Percentiles rank a stretch among this genome's conserved stretches.
Evolutionary conservation across 1,284 basidiomycete genomes (phyloP).

Genomic region (Ceratobasidium sp.): DNA sequence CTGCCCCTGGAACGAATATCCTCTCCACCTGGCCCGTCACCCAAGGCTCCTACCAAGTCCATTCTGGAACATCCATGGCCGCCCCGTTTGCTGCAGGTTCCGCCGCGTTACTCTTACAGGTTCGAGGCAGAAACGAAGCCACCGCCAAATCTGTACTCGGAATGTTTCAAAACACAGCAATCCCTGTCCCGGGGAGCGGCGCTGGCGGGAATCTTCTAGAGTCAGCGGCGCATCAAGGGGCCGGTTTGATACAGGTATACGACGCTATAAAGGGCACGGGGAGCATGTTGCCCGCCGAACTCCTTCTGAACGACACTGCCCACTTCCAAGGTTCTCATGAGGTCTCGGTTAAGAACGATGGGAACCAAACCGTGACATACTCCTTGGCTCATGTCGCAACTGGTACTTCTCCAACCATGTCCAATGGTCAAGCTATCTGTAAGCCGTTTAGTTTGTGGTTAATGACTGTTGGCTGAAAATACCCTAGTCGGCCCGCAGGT

Average conservation of each 20-base stretch:
- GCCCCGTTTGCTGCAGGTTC: constrained; percentile 71
- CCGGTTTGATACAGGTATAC: constrained; percentile 72
- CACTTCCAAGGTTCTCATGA: constrained; percentile 52
- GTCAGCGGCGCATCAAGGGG: constrained; percentile 71
- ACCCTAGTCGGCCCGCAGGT: constrained; percentile 46
- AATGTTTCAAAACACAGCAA: constrained; percentile 69
- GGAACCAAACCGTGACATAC: constrained; percentile 48
- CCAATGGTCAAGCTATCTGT: background rate
- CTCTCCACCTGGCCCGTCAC: constrained; percentile 63
- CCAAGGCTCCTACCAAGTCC: constrained; percentile 54
- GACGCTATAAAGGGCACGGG: constrained; percentile 56
- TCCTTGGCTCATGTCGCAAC: constrained; percentile 44
- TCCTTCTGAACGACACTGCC: constrained; percentile 76
- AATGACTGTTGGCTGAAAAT: background rate
- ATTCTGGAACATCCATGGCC: constrained; percentile 59
- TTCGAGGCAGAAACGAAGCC: constrained; percentile 60
- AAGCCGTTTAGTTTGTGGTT: background rate
- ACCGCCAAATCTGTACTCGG: constrained; percentile 59
- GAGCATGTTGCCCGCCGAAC: constrained; percentile 65
- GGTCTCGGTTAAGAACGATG: constrained; percentile 49
- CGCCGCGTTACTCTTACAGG: constrained; percentile 69
- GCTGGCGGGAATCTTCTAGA: constrained; percentile 62
- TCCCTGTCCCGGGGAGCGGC: constrained; percentile 47
- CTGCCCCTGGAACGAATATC: constrained; percentile 72
- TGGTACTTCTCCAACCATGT: constrained; percentile 58